These are phyloP conservation scores for Aspergillus clavatus DNA, from an alignment of 2,329 filamentous ascomycete species.

Conservation along the genomic window DNA sequence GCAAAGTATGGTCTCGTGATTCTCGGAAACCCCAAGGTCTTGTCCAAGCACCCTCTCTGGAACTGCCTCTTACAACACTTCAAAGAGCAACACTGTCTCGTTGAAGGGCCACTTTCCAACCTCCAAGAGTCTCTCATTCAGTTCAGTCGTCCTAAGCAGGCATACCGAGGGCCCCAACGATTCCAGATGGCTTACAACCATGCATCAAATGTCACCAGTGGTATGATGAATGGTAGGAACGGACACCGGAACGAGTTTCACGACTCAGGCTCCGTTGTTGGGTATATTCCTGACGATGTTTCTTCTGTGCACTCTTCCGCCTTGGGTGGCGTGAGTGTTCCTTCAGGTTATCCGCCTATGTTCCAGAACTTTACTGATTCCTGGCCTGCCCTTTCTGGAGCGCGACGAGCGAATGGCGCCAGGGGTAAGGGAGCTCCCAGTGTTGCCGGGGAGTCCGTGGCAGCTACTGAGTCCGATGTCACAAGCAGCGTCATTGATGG, in stretches of 20 bases:
- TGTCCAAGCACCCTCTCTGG: constrained; percentile 97
- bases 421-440: constrained; percentile 67
- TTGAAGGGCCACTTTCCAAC: constrained; percentile 91
- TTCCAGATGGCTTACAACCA: constrained; percentile 76
- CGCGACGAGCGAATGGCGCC: constrained; percentile 59
- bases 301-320: constrained; percentile 93
- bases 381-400: constrained; percentile 79
- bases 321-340: constrained; percentile 76
- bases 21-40: constrained; percentile 92
- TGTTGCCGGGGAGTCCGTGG: constrained; percentile 85
- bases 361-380: constrained; percentile 88
- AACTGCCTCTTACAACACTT: constrained; percentile 92
- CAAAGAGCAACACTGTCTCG: constrained; percentile 92
- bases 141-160: constrained; percentile 89
- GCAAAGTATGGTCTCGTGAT: constrained; percentile 97
- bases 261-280: constrained; percentile 83
- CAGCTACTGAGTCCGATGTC: constrained; percentile 83
- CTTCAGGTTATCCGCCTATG: constrained; percentile 85
- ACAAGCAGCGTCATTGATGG: constrained; percentile 72
- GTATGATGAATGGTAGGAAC: constrained; percentile 49
- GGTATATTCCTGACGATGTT: constrained; percentile 94
- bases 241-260: constrained; percentile 51
- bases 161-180: constrained; percentile 81
- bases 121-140: constrained; percentile 93
- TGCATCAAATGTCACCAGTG: constrained; percentile 55